Conservation (phyloP, 805 yeast species). For the Ogataea glucozyma region DNA sequence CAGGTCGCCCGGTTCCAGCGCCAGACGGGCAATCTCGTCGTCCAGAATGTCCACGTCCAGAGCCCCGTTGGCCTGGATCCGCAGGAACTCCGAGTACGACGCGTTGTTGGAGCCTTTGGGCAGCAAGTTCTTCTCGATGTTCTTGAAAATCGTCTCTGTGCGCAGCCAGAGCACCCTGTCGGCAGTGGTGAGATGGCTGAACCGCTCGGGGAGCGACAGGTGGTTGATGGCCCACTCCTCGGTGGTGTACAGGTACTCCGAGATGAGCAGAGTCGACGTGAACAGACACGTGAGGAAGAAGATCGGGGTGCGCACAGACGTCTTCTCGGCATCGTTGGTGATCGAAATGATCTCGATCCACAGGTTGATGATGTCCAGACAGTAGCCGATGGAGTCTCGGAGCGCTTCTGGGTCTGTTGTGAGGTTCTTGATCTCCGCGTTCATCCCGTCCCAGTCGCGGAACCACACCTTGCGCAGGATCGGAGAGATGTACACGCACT, state of each 20-base stretch:
- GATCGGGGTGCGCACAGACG: slow-evolving; percentile 73
- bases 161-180: slow-evolving; percentile 68
- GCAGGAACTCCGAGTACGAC: slow-evolving; percentile 58
- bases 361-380: slow-evolving; percentile 58
- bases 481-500: slow-evolving; percentile 62
- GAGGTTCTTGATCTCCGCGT: slow-evolving; percentile 46
- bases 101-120: slow-evolving; percentile 52
- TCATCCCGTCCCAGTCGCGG: slow-evolving; percentile 72
- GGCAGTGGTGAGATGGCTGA: slow-evolving; percentile 31
- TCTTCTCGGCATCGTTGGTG: slow-evolving; percentile 62
- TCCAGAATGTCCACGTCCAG: slow-evolving; percentile 51
- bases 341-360: slow-evolving; percentile 76
- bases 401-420: slow-evolving; percentile 60
- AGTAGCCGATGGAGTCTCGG: slow-evolving; percentile 60
- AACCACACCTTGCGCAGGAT: slow-evolving; percentile 59
- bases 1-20: slow-evolving; percentile 46
- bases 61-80: slow-evolving; percentile 61
- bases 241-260: slow-evolving; percentile 59
- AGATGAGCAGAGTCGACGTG: slow-evolving; percentile 58
- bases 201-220: slow-evolving; percentile 26
- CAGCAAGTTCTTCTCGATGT: slow-evolving; percentile 58
- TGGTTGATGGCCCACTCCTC: slow-evolving; percentile 52
- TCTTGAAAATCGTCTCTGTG: slow-evolving; percentile 58
- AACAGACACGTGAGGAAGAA: slow-evolving; percentile 72
- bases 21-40: slow-evolving; percentile 50